Base-by-base conservation (phyloP, 2,329 filamentous ascomycete genomes). In the Cercospora sp. region DNA sequence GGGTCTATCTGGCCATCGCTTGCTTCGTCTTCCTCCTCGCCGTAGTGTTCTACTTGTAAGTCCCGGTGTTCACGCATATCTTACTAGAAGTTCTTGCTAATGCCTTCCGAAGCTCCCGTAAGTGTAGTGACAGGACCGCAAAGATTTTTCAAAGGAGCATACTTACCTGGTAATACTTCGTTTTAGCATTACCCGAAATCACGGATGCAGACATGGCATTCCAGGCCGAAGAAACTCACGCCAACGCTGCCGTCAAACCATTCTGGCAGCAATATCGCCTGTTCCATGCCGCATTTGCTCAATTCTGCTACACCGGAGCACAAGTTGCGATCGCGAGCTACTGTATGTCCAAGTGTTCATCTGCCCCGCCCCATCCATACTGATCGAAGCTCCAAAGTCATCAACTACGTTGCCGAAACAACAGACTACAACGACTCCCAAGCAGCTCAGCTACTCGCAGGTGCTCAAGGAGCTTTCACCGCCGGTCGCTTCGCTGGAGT, bases 251-350 rank as follows among this genome's bases (percentile, higher is more conserved):
- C 63, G 76, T 81, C 28, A 82, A 84, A 64, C 85, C 86, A 0
- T 83, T 90, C 73, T 75, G 76, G 63, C 87, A 86, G 71, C 87
- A 90, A 76, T 93, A 90, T 78, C 87, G 88, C 26, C 83, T 94
- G 2, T 93, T 93, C 83, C 90, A 92, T 74, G 91, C 90, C 12
- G 87, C 90, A 0, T 86, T 89, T 72, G 89, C 90, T 0, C 91
- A 94, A 72, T 94, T 94, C 79, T 91, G 89, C 77, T 95, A 94
- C 77, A 90, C 91, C 0, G 91, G 91, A 59, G 88, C 90, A 0
- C 93, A 97, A 74, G 82, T 86, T 5, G 85, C 82, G 1, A 82
- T 86, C 30, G 67, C 67, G 31, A 59, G 81, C 58, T 91, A 91
- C 78, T 92, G 55, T 59, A 36, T 4, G 55, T 53, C 12, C 2